Conservation (phyloP, 1,284 basidiomycete species). For the Chondrostereum purpureum region DNA sequence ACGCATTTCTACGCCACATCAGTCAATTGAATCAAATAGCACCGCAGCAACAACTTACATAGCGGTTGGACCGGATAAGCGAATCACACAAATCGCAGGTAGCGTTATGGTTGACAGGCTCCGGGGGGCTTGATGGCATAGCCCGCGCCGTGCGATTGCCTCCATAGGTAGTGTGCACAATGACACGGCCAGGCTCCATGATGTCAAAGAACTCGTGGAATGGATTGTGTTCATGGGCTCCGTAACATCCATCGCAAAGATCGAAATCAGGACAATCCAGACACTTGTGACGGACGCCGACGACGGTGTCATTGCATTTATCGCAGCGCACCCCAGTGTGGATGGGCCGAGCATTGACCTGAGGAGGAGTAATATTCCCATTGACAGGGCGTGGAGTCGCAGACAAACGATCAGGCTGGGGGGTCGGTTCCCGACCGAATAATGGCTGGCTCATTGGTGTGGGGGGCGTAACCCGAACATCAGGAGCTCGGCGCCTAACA, state of each 20-base stretch:
- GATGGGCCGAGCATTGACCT: conserved; percentile 15
- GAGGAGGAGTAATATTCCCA: neutral
- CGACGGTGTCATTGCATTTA: conserved; percentile 43
- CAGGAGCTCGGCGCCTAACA: no score
- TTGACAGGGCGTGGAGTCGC: conserved; percentile 12
- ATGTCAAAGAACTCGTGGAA: conserved; percentile 69
- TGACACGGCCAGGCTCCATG: conserved; percentile 52
- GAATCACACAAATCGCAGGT: conserved; percentile 74
- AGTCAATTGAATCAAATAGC: conserved; percentile 1
- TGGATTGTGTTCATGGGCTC: conserved; percentile 41
- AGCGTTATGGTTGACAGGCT: conserved; percentile 43
- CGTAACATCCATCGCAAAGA: conserved; percentile 55
- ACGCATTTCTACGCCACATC: conserved; percentile 53
- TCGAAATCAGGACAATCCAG: conserved; percentile 75
- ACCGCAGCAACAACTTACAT: conserved; percentile 38
- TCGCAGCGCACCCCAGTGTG: conserved; percentile 51
- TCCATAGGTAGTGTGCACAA: conserved; percentile 53
- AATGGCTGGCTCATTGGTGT: no score
- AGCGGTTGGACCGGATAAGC: conserved; percentile 58
- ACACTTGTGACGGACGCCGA: conserved; percentile 68
- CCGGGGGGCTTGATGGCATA: conserved; percentile 9
- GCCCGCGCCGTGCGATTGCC: conserved; percentile 23
- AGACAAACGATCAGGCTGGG: conserved; percentile 12
- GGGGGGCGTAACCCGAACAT: no score
- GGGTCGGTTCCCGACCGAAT: no score